These are phyloP conservation scores for Xanthoceras sorbifolium DNA, from an alignment of 345 rosid species.

Conservation along the genomic window DNA sequence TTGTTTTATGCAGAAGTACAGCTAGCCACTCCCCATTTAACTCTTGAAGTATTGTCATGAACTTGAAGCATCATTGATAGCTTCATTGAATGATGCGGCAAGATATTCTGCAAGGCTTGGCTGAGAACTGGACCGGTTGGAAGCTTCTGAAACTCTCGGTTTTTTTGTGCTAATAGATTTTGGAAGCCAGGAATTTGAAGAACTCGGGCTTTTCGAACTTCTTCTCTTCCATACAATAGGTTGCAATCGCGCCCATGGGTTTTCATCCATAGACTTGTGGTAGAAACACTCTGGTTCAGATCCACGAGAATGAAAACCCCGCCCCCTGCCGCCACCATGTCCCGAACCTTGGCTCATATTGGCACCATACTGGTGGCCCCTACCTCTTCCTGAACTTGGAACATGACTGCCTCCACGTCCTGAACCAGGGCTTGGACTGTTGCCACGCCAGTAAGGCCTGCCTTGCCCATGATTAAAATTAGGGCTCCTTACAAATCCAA, in stretches of 20 bases:
- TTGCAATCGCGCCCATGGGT: slow-evolving; percentile 71
- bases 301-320: slow-evolving; percentile 31
- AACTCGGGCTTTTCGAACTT: slow-evolving; percentile 26
- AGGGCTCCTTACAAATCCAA: slow-evolving; percentile 35
- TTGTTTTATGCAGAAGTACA: neutral
- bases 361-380: slow-evolving; percentile 40
- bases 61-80: slow-evolving; percentile 35
- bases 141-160: slow-evolving; percentile 44
- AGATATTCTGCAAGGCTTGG: slow-evolving; percentile 85
- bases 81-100: slow-evolving; percentile 74
- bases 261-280: slow-evolving; percentile 71
- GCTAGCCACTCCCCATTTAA: neutral
- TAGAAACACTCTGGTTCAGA: slow-evolving; percentile 49
- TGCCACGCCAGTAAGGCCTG: slow-evolving; percentile 40
- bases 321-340: slow-evolving; percentile 50
- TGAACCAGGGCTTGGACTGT: slow-evolving; percentile 24
- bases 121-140: slow-evolving; percentile 42
- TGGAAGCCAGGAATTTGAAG: slow-evolving; percentile 69
- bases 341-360: slow-evolving; percentile 37
- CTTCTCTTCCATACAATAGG: slow-evolving; percentile 61
- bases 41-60: slow-evolving; percentile 16
- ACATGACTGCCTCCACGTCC: slow-evolving; percentile 37
- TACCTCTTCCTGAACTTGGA: slow-evolving; percentile 50
- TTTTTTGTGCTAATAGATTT: slow-evolving; percentile 51
- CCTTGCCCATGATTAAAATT: slow-evolving; percentile 40